A percentile compares a stretch with the other conserved stretches of the same genome.
phyloP scores from a whole-genome alignment of 129 eudicot species.

The Artemisia argyi region DNA sequence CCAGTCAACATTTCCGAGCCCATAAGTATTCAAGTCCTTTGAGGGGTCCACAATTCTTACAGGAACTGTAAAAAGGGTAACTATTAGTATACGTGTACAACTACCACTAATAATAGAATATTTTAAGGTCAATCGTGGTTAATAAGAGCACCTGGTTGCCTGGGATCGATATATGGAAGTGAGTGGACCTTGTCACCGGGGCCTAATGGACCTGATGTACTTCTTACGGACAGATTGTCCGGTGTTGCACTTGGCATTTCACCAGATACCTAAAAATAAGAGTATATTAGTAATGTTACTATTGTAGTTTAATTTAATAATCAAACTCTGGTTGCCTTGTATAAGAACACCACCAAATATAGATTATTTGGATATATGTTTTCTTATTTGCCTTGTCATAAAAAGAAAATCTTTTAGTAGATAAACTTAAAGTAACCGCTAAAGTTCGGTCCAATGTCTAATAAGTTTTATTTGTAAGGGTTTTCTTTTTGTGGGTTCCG shows the following conservation, averaged over 20 bases:
- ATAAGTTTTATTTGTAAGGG: too few relatives aligned
- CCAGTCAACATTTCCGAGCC: conserved; percentile 85
- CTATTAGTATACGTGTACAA: conserved; percentile 3
- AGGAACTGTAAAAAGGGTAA: conserved; percentile 46
- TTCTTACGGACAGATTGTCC: conserved; percentile 65
- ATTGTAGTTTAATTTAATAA: not conserved
- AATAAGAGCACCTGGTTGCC: conserved; percentile 60
- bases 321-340: too few relatives aligned
- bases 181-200: conserved; percentile 66
- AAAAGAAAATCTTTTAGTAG: too few relatives aligned
- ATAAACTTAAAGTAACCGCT: too few relatives aligned
- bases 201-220: conserved; percentile 83
- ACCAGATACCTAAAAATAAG: conserved; percentile 59
- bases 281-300: conserved; percentile 3
- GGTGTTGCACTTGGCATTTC: conserved; percentile 69
- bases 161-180: conserved; percentile 73
- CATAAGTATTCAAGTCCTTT: conserved; percentile 75
- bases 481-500: too few relatives aligned
- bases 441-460: too few relatives aligned
- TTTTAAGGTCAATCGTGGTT: conserved; percentile 8
- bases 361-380: too few relatives aligned
- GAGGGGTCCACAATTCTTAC: conserved; percentile 89
- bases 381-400: too few relatives aligned
- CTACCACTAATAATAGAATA: not conserved
- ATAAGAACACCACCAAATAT: too few relatives aligned